phyloP scores from a whole-genome alignment of 148 eudicot genomes.

The Rhododendron molle region DNA sequence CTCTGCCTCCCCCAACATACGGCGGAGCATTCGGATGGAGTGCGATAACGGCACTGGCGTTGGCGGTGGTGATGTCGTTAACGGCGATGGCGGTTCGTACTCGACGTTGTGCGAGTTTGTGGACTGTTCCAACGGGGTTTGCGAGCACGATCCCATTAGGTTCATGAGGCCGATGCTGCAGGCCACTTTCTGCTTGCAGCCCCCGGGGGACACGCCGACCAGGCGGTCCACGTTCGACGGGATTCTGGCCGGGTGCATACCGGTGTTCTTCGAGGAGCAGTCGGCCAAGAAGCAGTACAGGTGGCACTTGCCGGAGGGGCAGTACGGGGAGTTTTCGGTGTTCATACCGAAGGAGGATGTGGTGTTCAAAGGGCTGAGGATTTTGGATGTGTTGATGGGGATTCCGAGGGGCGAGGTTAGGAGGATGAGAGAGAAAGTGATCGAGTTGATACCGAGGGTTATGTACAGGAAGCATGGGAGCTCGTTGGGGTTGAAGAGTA shows the following conservation, averaged over 20 bases:
- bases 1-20: conserved; percentile 47
- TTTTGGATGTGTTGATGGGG: conserved; percentile 64
- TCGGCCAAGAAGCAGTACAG: conserved; percentile 60
- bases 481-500: conserved; percentile 72
- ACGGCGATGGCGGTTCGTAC: conserved; percentile 21
- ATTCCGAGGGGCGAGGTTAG: conserved; percentile 61
- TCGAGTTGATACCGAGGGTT: conserved; percentile 69
- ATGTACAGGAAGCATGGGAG: conserved; percentile 90
- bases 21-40: conserved; percentile 75
- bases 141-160: conserved; percentile 85
- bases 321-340: conserved; percentile 63
- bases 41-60: conserved; percentile 28
- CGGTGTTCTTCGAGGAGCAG: conserved; percentile 86
- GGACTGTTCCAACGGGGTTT: conserved; percentile 77
- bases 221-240: conserved; percentile 78
- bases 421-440: conserved; percentile 78
- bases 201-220: conserved; percentile 89
- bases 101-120: conserved; percentile 63
- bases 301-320: conserved; percentile 71
- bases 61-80: neutral
- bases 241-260: conserved; percentile 83
- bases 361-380: conserved; percentile 70
- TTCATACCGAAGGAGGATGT: conserved; percentile 81
- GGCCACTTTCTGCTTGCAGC: conserved; percentile 79
- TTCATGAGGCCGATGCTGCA: conserved; percentile 83